Percentiles rank a stretch among this genome's conserved stretches.
phyloP scores from a whole-genome alignment of 139 green algal genomes.

The Tetradesmus lagerheimii region DNA sequence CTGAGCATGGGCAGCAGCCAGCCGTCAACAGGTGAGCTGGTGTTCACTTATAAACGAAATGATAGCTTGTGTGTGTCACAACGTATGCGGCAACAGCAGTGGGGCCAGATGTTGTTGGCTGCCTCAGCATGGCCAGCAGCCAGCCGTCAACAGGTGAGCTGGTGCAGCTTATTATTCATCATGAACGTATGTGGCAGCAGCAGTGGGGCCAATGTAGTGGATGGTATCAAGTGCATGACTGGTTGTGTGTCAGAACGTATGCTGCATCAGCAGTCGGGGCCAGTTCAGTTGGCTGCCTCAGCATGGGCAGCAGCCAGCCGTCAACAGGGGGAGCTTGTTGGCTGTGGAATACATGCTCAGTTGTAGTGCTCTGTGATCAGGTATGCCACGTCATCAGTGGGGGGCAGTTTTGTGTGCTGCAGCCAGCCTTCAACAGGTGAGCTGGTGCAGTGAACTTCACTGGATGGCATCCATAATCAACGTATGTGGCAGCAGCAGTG shows the following conservation, averaged over 20 bases:
- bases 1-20: neutral
- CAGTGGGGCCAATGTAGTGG: too few relatives aligned
- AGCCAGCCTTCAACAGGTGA: conserved; percentile 20
- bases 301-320: neutral
- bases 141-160: conserved; percentile 30
- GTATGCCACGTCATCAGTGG: neutral
- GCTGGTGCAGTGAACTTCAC: too few relatives aligned
- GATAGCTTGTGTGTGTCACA: too few relatives aligned
- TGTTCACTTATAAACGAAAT: too few relatives aligned
- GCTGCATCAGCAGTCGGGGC: too few relatives aligned
- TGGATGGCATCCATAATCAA: too few relatives aligned
- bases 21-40: neutral
- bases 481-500: too few relatives aligned
- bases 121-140: neutral
- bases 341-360: too few relatives aligned
- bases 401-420: neutral
- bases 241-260: too few relatives aligned
- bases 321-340: neutral
- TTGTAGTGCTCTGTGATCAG: neutral
- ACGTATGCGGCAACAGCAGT: neutral
- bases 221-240: too few relatives aligned
- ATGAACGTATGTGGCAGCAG: too few relatives aligned
- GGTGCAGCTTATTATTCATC: too few relatives aligned
- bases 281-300: neutral
- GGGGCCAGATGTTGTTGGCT: neutral